These are phyloP conservation scores for Thelephora ganbajun DNA, from an alignment of 768 basidiomycete species.

Conservation along the genomic window DNA sequence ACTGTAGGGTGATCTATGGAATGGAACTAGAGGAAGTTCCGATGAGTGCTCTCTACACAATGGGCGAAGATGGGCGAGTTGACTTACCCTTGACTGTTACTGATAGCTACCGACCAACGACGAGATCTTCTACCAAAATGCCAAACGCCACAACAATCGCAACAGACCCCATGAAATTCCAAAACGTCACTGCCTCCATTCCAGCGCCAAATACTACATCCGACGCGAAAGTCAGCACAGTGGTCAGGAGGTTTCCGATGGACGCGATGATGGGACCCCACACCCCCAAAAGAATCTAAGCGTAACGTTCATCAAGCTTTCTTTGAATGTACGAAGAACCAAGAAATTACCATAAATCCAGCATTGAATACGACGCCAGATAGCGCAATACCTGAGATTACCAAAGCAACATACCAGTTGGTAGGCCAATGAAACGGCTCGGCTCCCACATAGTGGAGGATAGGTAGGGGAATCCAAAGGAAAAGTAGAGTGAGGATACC, in stretches of 20 bases:
- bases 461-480: slow-evolving; percentile 68
- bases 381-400: slow-evolving; percentile 54
- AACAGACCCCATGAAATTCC: slow-evolving; percentile 65
- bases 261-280: slow-evolving; percentile 85
- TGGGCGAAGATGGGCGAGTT: neutral
- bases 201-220: slow-evolving; percentile 64
- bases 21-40: too few species aligned
- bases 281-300: slow-evolving; percentile 61
- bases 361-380: slow-evolving; percentile 74
- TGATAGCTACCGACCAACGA: slow-evolving; percentile 16
- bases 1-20: too few species aligned
- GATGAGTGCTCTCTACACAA: too few species aligned
- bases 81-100: neutral
- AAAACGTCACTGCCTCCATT: slow-evolving; percentile 44
- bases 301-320: slow-evolving; percentile 1
- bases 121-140: slow-evolving; percentile 62
- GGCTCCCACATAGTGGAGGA: slow-evolving; percentile 51
- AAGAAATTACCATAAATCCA: slow-evolving; percentile 58
- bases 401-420: slow-evolving; percentile 26
- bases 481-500: slow-evolving; percentile 61
- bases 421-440: slow-evolving; percentile 60
- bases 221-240: slow-evolving; percentile 72
- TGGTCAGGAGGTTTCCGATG: slow-evolving; percentile 89
- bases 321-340: neutral
- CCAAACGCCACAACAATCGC: slow-evolving; percentile 77